Evolutionary conservation across 176 grass and related monocot species (phyloP).

Genomic region (Aegilops sharonensis): DNA sequence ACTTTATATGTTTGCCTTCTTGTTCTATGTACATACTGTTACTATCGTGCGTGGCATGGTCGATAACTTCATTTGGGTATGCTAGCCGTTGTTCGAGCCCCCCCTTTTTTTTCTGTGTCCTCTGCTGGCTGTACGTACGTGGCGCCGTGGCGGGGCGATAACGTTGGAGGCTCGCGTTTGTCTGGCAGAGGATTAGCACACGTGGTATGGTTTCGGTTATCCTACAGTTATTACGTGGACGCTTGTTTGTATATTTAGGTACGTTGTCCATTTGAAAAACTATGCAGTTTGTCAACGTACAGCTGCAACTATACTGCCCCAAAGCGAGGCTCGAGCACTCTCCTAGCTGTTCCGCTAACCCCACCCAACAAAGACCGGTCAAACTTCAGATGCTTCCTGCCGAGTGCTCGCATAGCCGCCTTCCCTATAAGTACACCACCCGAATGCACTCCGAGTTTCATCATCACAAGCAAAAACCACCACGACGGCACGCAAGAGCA

Average conservation of each 20-base stretch:
- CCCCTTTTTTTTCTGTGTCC: too few relatives aligned
- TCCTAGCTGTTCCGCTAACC: constrained; percentile 21
- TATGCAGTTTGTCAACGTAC: not conserved
- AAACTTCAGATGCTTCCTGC: not conserved
- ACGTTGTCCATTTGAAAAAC: too few relatives aligned
- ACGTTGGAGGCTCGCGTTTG: not conserved
- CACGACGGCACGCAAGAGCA: not conserved
- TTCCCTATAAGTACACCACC: constrained; percentile 23
- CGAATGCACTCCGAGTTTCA: not conserved
- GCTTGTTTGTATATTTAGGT: too few relatives aligned
- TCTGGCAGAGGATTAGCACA: not conserved
- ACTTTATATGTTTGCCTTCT: too few relatives aligned
- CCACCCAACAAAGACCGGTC: constrained; percentile 38
- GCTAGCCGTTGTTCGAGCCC: too few relatives aligned
- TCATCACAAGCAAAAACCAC: not conserved
- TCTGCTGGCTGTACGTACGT: too few relatives aligned
- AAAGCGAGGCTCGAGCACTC: not conserved
- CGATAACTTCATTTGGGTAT: not conserved
- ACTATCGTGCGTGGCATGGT: not conserved
- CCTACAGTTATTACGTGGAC: too few relatives aligned
- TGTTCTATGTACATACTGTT: not conserved
- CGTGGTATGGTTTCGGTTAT: too few relatives aligned
- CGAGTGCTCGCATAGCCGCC: not conserved
- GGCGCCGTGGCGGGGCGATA: too few relatives aligned
- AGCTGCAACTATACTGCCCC: not conserved